Evolutionary conservation across 2,329 filamentous ascomycete genomes (phyloP).

Genomic region (Beauveria brongniartii): DNA sequence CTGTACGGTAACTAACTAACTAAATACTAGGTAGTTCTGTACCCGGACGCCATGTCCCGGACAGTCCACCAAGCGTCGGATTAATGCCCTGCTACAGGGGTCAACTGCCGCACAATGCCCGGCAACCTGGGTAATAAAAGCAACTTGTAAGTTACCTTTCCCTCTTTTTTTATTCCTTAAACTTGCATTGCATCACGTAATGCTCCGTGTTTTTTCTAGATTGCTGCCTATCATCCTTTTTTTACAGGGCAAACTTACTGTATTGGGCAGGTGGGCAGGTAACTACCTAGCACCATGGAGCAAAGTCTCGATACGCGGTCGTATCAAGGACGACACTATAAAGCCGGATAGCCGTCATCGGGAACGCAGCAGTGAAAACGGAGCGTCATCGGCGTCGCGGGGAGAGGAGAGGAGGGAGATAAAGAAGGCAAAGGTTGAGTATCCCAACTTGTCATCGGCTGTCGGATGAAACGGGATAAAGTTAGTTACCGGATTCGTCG

Average conservation of each 20-base stretch:
- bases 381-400: no score
- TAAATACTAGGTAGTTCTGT: no score
- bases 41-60: neutral
- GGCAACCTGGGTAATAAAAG: no score
- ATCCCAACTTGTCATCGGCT: no score
- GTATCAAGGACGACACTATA: neutral
- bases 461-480: no score
- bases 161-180: no score
- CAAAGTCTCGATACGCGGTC: neutral
- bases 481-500: no score
- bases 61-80: neutral
- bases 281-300: neutral
- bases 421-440: no score
- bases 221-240: neutral
- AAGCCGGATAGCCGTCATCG: constrained; percentile 6
- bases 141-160: no score
- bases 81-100: neutral
- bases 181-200: neutral
- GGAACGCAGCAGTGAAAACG: neutral
- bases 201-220: neutral
- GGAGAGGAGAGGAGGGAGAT: no score
- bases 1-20: no score
- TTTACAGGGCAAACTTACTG: neutral
- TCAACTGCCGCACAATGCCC: neutral
- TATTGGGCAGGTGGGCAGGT: constrained; percentile 1